A percentile compares a stretch with the other conserved stretches of the same genome.
Evolutionary conservation across 169 alveolate species (phyloP).

Genomic region (Toxoplasma gondii): DNA sequence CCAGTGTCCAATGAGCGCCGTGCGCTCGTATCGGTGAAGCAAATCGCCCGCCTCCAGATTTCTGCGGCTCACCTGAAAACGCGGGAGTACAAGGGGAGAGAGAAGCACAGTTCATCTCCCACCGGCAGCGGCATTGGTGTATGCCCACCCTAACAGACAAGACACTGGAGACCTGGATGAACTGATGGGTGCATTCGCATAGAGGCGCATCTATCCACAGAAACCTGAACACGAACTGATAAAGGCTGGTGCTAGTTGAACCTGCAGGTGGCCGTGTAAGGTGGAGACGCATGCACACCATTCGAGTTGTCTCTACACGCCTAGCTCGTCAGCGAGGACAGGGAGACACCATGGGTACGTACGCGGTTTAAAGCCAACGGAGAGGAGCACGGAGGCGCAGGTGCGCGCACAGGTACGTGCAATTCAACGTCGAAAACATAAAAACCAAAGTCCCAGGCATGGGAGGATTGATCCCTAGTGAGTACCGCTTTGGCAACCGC

Average conservation of each 20-base stretch:
- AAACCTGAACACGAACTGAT: not conserved
- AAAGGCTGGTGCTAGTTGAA: too few species aligned
- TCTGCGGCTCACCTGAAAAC: conserved; percentile 36
- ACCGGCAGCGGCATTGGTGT: not conserved
- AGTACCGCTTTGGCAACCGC: not conserved
- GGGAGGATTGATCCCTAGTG: not conserved
- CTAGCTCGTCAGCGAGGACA: too few species aligned
- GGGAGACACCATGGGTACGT: too few species aligned
- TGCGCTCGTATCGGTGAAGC: conserved; percentile 44
- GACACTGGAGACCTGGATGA: not conserved
- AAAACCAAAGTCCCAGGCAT: not conserved
- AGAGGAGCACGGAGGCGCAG: not conserved
- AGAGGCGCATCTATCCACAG: not conserved
- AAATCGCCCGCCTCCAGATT: not conserved
- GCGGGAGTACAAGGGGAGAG: not conserved
- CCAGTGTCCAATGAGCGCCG: conserved; percentile 56
- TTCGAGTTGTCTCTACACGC: too few species aligned
- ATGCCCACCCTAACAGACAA: not conserved
- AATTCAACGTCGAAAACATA: not conserved
- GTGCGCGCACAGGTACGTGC: not conserved
- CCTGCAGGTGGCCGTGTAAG: too few species aligned
- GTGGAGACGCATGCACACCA: too few species aligned
- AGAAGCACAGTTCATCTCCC: not conserved
- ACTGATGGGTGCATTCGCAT: not conserved
- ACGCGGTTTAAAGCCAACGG: not conserved